These are phyloP conservation scores for Globisporangium iwayamae DNA, from an alignment of 352 stramenopile genomes.

Conservation along the genomic window DNA sequence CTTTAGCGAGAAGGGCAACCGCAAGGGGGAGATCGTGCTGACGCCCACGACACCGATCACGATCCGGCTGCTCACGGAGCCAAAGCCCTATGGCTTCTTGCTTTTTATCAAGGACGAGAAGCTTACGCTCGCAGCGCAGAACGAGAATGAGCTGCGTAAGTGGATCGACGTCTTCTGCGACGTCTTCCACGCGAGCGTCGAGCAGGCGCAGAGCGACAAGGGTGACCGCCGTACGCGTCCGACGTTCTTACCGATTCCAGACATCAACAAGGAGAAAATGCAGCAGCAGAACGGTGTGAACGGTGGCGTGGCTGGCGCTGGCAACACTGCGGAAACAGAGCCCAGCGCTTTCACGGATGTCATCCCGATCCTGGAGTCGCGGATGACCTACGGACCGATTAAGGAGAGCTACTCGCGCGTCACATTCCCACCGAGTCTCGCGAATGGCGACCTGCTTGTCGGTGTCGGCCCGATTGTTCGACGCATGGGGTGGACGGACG, in stretches of 20 bases:
- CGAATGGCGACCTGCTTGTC: slow-evolving; percentile 70
- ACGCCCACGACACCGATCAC: slow-evolving; percentile 62
- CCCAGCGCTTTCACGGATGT: slow-evolving; percentile 36
- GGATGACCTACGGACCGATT: slow-evolving; percentile 62
- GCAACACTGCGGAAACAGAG: slow-evolving; percentile 24
- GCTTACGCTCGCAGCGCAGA: slow-evolving; percentile 68
- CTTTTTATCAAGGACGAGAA: slow-evolving; percentile 82
- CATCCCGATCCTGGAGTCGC: slow-evolving; percentile 56
- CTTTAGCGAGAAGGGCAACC: slow-evolving; percentile 71
- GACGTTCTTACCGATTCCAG: slow-evolving; percentile 71
- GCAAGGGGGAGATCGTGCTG: slow-evolving; percentile 70
- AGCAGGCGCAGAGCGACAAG: slow-evolving; percentile 54
- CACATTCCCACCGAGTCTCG: slow-evolving; percentile 71
- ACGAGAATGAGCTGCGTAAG: slow-evolving; percentile 59
- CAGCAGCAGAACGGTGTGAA: slow-evolving; percentile 12
- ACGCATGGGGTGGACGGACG: slow-evolving; percentile 78
- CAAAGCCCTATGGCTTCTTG: slow-evolving; percentile 69
- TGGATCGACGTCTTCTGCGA: slow-evolving; percentile 82
- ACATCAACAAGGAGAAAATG: slow-evolving; percentile 28
- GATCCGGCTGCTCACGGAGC: slow-evolving; percentile 64
- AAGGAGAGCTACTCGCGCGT: slow-evolving; percentile 78
- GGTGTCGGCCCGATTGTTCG: slow-evolving; percentile 73
- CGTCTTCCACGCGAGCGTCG: slow-evolving; percentile 71
- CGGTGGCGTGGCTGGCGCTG: slow-evolving; percentile 7
- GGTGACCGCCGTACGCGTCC: slow-evolving; percentile 50